Evolutionary conservation across 2,329 filamentous ascomycete genomes (phyloP).

Genomic region (Aspergillus bombycis): DNA sequence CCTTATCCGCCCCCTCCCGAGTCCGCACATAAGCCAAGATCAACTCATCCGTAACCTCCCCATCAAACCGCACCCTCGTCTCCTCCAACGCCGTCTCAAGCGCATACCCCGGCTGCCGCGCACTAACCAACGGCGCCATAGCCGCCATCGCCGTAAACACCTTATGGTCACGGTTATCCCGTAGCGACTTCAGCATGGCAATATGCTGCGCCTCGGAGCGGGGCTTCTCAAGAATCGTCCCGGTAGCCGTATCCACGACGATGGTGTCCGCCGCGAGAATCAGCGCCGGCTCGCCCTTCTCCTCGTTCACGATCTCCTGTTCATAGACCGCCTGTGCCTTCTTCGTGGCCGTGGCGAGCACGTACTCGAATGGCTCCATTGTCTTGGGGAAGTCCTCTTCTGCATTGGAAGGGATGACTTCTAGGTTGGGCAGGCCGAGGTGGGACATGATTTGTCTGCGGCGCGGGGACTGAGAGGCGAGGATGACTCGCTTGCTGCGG

Average conservation of each 20-base stretch:
- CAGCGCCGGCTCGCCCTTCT: slow-evolving; percentile 72
- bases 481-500: slow-evolving; percentile 77
- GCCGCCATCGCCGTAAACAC: slow-evolving; percentile 84
- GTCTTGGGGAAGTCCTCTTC: slow-evolving; percentile 84
- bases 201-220: slow-evolving; percentile 78
- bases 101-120: slow-evolving; percentile 81
- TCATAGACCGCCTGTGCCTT: slow-evolving; percentile 79
- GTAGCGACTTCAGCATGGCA: slow-evolving; percentile 77
- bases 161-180: slow-evolving; percentile 76
- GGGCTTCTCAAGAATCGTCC: slow-evolving; percentile 89
- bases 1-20: slow-evolving; percentile 92
- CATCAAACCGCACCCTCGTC: slow-evolving; percentile 85
- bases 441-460: slow-evolving; percentile 76
- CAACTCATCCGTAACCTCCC: slow-evolving; percentile 75
- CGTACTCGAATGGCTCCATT: slow-evolving; percentile 85
- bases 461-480: slow-evolving; percentile 87
- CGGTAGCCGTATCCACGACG: slow-evolving; percentile 71
- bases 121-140: slow-evolving; percentile 80
- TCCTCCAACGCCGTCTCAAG: slow-evolving; percentile 83
- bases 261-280: slow-evolving; percentile 92
- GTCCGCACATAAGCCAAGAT: slow-evolving; percentile 71
- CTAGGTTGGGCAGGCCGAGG: slow-evolving; percentile 79
- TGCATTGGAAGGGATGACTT: slow-evolving; percentile 80
- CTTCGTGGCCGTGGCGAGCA: slow-evolving; percentile 78
- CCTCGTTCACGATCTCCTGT: slow-evolving; percentile 58